Evolutionary conservation across 2,329 filamentous ascomycete genomes (phyloP).

Genomic region (Coniochaeta ligniaria): DNA sequence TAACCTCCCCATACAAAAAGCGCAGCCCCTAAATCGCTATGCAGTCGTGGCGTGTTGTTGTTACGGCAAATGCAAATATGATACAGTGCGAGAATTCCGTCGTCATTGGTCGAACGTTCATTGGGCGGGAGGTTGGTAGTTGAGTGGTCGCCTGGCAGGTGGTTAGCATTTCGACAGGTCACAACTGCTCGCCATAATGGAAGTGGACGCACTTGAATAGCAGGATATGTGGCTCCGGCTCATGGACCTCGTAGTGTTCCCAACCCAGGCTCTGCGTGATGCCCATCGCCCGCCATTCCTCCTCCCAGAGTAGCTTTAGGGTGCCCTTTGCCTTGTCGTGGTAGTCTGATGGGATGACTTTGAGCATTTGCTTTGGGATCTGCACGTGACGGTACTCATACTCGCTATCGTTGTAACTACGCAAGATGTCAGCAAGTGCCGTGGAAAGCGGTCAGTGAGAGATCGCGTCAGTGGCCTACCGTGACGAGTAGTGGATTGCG

Average conservation of each 20-base stretch:
- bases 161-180: slow-evolving; percentile 2
- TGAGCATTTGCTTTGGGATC: slow-evolving; percentile 96
- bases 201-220: slow-evolving; percentile 82
- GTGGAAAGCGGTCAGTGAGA: background rate
- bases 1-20: background rate
- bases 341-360: slow-evolving; percentile 81
- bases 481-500: slow-evolving; percentile 88
- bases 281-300: slow-evolving; percentile 93
- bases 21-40: background rate
- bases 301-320: slow-evolving; percentile 93
- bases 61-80: slow-evolving; percentile 1
- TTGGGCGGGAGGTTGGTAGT: slow-evolving; percentile 66
- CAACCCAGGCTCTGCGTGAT: slow-evolving; percentile 99
- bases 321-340: slow-evolving; percentile 67
- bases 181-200: background rate
- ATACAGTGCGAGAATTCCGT: slow-evolving; percentile 1
- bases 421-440: slow-evolving; percentile 2
- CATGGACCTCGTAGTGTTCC: slow-evolving; percentile 99
- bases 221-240: slow-evolving; percentile 95
- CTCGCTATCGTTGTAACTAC: slow-evolving; percentile 83
- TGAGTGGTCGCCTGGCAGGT: slow-evolving; percentile 63
- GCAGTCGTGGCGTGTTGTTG: slow-evolving; percentile 1
- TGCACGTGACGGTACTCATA: slow-evolving; percentile 98
- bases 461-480: slow-evolving; percentile 44
- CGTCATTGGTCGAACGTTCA: slow-evolving; percentile 19